phyloP scores from a whole-genome alignment of 495 filamentous ascomycete genomes.

The Viridothelium virens region DNA sequence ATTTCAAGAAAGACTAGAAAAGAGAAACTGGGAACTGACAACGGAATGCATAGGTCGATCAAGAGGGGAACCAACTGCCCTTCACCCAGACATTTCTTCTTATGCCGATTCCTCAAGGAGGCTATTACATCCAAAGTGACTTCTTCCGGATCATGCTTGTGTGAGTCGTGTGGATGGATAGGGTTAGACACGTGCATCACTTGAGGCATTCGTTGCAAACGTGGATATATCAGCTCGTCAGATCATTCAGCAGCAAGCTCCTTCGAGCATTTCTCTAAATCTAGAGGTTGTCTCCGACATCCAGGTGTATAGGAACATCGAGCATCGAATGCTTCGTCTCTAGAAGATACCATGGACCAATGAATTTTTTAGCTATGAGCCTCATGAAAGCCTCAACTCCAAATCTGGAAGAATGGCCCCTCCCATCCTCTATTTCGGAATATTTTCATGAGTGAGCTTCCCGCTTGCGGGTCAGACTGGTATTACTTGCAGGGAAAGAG shows the following conservation, averaged over 20 bases:
- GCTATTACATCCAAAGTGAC: conserved; percentile 85
- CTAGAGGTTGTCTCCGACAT: neutral
- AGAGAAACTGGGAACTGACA: conserved; percentile 3
- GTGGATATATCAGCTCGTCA: neutral
- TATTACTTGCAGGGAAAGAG: neutral
- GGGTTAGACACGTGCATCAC: neutral
- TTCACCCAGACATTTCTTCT: conserved; percentile 84
- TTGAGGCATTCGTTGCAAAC: neutral
- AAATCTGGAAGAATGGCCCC: no score
- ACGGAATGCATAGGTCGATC: conserved; percentile 59
- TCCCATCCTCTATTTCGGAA: no score
- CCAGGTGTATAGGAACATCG: neutral
- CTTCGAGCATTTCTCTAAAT: neutral
- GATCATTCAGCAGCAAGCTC: neutral
- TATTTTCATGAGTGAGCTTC: neutral
- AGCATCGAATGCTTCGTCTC: neutral
- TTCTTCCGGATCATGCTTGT: conserved; percentile 53
- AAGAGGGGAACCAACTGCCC: conserved; percentile 68
- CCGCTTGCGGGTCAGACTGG: neutral
- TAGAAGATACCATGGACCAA: neutral
- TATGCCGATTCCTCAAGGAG: conserved; percentile 54
- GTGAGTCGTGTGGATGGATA: neutral
- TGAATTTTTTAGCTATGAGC: neutral
- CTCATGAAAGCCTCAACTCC: no score
- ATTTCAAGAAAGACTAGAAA: neutral